Evolutionary conservation across 106 monocot genomes (phyloP), one percentile per base, ranked within the genome.

Genomic region (Xerophyta viscosa): DNA sequence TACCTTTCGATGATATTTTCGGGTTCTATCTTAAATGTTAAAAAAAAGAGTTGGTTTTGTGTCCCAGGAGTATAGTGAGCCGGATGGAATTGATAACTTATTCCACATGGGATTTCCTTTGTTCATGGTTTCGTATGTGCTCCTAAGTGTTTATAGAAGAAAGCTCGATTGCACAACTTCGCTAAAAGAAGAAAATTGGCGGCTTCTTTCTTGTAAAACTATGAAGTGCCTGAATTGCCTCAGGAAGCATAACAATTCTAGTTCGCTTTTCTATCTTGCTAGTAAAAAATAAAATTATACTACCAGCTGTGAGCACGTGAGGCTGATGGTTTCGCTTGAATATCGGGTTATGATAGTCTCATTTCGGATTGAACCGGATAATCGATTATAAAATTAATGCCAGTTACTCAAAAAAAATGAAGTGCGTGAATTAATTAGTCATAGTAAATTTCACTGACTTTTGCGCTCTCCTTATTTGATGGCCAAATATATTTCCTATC

Each of bases 401-500:
- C n/a, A n/a, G n/a, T n/a, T n/a, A n/a, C n/a, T n/a, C n/a, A n/a
- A n/a, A n/a, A n/a, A n/a, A 33, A 26, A n/a, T 31, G 41, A 2
- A 5, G 33, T 52, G 6, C 50, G 6, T 19, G 21, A 13, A 1
- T 47, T 11, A 26, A 22, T 19, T 24, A 33, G 10, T 33, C 5
- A 6, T 33, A 33, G 5, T 6, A 33, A 6, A 33, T 5, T 6
- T 5, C 5, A 10, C 63, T 71, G 29, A 81, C 93, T 29, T 81
- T 58, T 26, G 83, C 77, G 30, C 87, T 80, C 75, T 93, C 93
- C 61, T 87, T 84, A 49, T 56, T 87, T 43, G 84, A 77, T 18
- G 93, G 93, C 83, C 93, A 93, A 24, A 93, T 70, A 51, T 93
- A 83, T 58, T 43, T 77, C 58, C 87, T 88, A 54, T 70, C 87